phyloP scores from a whole-genome alignment of 129 eudicot genomes.

The Rutidosis leptorrhynchoides region DNA sequence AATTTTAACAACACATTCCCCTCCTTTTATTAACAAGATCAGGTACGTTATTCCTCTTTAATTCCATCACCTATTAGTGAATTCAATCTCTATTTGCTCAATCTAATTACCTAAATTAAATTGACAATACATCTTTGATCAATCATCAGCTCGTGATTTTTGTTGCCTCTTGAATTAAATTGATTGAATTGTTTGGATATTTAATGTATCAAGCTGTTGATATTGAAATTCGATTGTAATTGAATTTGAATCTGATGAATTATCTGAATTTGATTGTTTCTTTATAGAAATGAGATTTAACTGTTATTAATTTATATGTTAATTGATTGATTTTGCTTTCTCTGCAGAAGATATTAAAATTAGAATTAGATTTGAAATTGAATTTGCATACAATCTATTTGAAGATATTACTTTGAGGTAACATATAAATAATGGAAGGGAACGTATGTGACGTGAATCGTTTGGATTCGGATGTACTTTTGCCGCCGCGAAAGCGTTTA shows the following conservation, averaged over 20 bases:
- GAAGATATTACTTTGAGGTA: conserved; percentile 36
- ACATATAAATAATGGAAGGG: conserved; percentile 54
- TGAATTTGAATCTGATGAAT: conserved; percentile 25
- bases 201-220: conserved; percentile 11
- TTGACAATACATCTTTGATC: conserved; percentile 6
- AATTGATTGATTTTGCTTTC: conserved; percentile 31
- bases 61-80: conserved; percentile 31
- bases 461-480: conserved; percentile 70
- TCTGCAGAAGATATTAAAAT: conserved; percentile 14
- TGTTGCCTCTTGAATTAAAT: conserved; percentile 15
- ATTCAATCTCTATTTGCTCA: conserved; percentile 16
- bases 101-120: conserved; percentile 12
- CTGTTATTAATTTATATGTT: conserved; percentile 17
- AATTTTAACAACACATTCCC: conserved; percentile 36
- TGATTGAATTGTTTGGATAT: conserved; percentile 14
- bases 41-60: conserved; percentile 42
- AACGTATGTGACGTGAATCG: conserved; percentile 54
- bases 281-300: conserved; percentile 17
- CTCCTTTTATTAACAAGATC: conserved; percentile 38
- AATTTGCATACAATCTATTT: conserved; percentile 19
- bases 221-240: conserved; percentile 9
- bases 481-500: conserved; percentile 89
- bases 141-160: conserved; percentile 30
- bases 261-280: conserved; percentile 16
- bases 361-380: neutral